Evolutionary conservation across 441 rosid genomes (phyloP), one percentile per base, ranked within the genome.

Genomic region (Syzygium malaccense): DNA sequence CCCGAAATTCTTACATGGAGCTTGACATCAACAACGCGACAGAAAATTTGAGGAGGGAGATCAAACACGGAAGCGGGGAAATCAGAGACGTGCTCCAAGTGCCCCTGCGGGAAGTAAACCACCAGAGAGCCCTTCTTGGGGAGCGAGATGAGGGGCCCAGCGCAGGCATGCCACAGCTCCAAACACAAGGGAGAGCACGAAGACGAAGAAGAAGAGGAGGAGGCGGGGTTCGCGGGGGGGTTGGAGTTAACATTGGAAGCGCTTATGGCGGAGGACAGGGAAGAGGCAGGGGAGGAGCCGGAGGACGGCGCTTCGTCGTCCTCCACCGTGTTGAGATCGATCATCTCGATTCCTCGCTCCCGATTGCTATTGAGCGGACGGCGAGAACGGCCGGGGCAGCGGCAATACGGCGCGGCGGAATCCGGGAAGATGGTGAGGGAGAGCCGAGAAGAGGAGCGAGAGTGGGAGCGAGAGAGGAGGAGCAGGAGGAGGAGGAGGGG

Each of bases 161-260:
- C 99, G 91, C 99, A 98, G 84, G 99, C 99, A 88, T 98, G 99
- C 99, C 98, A 98, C 28, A 98, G 95, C 95, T 98, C 99, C 91
- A 96, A 88, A 92, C 98, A 97, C 41, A 98, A 79, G 89, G 64
- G 86, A 64, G 60, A 86, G 87, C 49, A 64, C 20, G 75, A 64
- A 62, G 87, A 41, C 30, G 95, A 93, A 86, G 94, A 90, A 90
- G 92, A 86, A 86, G 93, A 89, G 86, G 87, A 79, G 79, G 87
- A 89, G 49, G 94, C 87, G 66, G 89, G 93, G 53, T 28, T 49
- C 71, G 93, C 88, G 53, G 90, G 78, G 53, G 90, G 78, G 86
- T 62, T 62, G 37, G 54, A 10, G 14, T 85, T 71, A 60, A 85
- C 26, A 30, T 80, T 85, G 28, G 90, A 93, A 48, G 96, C 94